phyloP scores from a whole-genome alignment of 2,329 filamentous ascomycete genomes.

The Alternaria angustiovoidea region DNA sequence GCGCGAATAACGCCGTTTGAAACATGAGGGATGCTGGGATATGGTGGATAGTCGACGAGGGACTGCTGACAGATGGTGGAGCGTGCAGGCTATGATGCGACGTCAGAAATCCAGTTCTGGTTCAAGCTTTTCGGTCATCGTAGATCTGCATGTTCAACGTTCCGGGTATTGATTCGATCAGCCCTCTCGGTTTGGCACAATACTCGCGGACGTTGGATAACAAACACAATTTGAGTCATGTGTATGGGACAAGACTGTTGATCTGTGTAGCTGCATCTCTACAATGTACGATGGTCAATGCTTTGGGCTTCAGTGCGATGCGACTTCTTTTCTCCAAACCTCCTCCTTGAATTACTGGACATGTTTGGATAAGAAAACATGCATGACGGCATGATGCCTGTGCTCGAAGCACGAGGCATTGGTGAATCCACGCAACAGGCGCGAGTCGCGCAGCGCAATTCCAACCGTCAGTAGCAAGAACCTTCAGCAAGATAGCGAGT shows the following conservation, averaged over 20 bases:
- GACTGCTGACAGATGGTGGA: slow-evolving; percentile 7
- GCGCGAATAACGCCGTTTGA: slow-evolving; percentile 16
- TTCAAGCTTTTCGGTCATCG: not conserved
- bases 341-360: not conserved
- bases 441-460: not conserved
- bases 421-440: not conserved
- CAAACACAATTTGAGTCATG: not conserved
- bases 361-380: slow-evolving; percentile 7
- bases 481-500: not conserved
- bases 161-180: not conserved
- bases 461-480: not conserved
- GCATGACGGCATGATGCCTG: slow-evolving; percentile 2
- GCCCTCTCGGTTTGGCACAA: not conserved
- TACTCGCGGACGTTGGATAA: too few relatives aligned
- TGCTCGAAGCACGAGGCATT: slow-evolving; percentile 1
- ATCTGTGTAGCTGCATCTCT: not conserved
- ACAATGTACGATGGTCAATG: not conserved
- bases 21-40: slow-evolving; percentile 8
- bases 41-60: slow-evolving; percentile 9
- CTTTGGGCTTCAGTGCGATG: not conserved
- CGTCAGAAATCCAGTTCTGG: slow-evolving; percentile 1
- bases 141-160: not conserved
- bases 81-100: not conserved
- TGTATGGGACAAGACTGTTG: not conserved
- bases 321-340: slow-evolving; percentile 1